phyloP scores from a whole-genome alignment of 1,139 yeast genomes.

The Pneumocystis murina region DNA sequence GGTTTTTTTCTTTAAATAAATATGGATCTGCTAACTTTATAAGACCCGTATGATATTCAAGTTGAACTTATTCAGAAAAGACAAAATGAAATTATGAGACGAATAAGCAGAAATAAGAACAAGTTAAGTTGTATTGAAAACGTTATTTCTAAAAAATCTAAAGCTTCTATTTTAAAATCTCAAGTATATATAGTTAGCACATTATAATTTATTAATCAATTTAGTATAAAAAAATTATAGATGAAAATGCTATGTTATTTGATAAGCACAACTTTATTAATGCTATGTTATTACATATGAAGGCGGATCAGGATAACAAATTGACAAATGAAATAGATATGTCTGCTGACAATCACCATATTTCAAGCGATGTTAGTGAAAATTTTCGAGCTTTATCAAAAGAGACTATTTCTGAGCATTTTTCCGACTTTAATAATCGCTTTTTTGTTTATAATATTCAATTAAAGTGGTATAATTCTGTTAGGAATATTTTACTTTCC shows the following conservation, averaged over 20 bases:
- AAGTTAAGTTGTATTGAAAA: slow-evolving; percentile 5
- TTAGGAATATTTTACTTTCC: slow-evolving; percentile 46
- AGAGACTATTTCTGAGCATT: neutral
- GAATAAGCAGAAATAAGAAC: slow-evolving; percentile 25
- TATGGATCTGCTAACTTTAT: neutral
- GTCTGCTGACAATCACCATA: neutral
- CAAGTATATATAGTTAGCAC: slow-evolving; percentile 13
- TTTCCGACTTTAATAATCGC: slow-evolving; percentile 44
- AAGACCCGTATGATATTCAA: slow-evolving; percentile 23
- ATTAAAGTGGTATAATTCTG: slow-evolving; percentile 61
- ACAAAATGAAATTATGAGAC: slow-evolving; percentile 29
- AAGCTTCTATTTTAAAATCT: slow-evolving; percentile 22
- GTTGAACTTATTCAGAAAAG: slow-evolving; percentile 20
- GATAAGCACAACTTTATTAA: neutral
- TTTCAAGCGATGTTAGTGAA: neutral
- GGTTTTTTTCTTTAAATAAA: neutral
- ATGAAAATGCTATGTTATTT: neutral
- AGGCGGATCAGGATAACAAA: neutral
- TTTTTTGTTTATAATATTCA: slow-evolving; percentile 66
- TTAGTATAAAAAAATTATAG: neutral
- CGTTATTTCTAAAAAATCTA: neutral
- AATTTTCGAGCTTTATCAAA: neutral
- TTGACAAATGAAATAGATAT: neutral
- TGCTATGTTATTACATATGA: neutral
- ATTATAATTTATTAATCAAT: slow-evolving; percentile 12